Base-by-base conservation (phyloP, 176 grass and related monocot genomes). In the sorghum (Sorghum bicolor) region DNA sequence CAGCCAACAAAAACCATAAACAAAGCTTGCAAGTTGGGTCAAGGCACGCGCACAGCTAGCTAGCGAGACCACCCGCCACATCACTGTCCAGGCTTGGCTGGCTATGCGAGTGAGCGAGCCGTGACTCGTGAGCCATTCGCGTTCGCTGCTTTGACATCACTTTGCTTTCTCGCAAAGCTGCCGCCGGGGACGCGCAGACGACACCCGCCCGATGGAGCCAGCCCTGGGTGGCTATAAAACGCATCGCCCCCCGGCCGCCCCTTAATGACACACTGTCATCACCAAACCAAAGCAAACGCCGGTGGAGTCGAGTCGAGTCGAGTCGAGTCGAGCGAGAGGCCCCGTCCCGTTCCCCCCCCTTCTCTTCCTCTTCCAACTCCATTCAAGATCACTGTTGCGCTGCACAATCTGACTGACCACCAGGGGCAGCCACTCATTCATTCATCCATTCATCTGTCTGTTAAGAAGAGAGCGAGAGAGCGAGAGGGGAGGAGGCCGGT, bases 121-220 rank as follows among this genome's bases (percentile, higher is more conserved):
- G 53, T 22, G 13, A 52, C 15, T n/a, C n/a, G n/a, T n/a, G 32
- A 38, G 67, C 40, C 41, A 73, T 47, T 73, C 10, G 70, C 55
- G 11, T 29, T 47, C 2, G 52, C 22, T 22, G 50, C 50, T 62
- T 62, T 66, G 70, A 17, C 67, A 72, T 17, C 70, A 28, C 78
- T 52, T 88, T 79, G 86, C 87, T 85, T 73, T 67, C 86, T 24
- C 61, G 81, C 82, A 89, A 58, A 75, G 73, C 73, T 70, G 73
- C 76, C 8, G 20, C 6, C 22, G 6, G 53, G 12, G n/a, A 50
- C 64, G 77, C 77, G 77, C 60, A 20, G 10, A 47, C 43, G 12
- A 13, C 12, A 4, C 10, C 0, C 39, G 2, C 7, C 9, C 43
- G 43, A 45, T 4, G 41, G 33, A 34, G 37, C 37, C 6, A 1